Evolutionary conservation across 768 basidiomycete species (phyloP), one percentile per base, ranked within the genome.

Genomic region (Lyophyllum decastes): DNA sequence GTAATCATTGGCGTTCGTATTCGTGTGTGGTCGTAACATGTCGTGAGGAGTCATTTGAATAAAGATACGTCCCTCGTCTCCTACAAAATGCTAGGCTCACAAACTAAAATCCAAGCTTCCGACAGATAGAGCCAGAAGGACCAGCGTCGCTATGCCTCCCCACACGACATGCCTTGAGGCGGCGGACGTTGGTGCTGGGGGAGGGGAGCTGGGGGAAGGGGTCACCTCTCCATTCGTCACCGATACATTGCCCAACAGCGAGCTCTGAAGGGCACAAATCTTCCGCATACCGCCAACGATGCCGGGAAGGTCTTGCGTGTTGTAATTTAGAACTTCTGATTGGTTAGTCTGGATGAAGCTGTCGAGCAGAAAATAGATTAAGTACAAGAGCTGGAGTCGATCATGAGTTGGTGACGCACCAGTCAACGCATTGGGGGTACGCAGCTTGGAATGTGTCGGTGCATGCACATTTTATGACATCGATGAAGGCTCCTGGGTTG

Each of bases 391-490:
- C 30, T 25, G 21, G 41, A 27, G 45, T 45, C 4, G 25, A 50
- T 41, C 22, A 16, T 51, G 40, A 16, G n/a, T 49, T 35, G 49
- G 25, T 41, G 30, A 64, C 75, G 41, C 50, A 86, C 84, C 87
- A 88, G 64, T 88, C 86, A 38, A 84, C 84, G 58, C 86, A 89
- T 74, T 88, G 85, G 35, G 86, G 86, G 70, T 81, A 79, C 3
- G 68, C 73, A 19, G 77, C 66, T 61, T 78, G 75, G 61, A 77
- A 78, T 0, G 75, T 75, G 55, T 77, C 75, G 2, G 78, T 73
- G 65, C 88, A 89, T 4, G 85, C 77, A 69, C 87, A 88, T 70
- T 82, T 78, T 66, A 88, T 86, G 45, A 85, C 75, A 62, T 80
- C 77, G 59, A 87, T 75, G 69, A 87, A 87, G 1, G 81, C 81